Evolutionary conservation across 257 asterid genomes (phyloP), one percentile per base, ranked within the genome.

Genomic region (Lantana camara): DNA sequence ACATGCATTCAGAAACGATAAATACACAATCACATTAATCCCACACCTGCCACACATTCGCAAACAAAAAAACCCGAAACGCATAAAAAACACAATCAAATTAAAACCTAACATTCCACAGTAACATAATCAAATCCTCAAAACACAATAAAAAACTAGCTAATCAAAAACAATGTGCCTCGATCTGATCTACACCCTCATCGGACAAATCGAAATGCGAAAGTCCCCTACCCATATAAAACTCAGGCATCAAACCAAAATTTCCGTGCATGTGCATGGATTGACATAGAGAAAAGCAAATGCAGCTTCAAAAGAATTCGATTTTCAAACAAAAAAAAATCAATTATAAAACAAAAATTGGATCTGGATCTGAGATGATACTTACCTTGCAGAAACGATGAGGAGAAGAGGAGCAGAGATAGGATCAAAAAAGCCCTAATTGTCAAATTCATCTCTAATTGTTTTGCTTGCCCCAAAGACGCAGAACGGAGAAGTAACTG

Each of bases 331-430:
- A 2, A 12, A 11, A 23, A 9, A 13, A 10, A 3, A 3, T 17
- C 11, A n/a, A 56, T 23, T 46, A 14, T 13, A 7, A 17, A 68
- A 41, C 50, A 29, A 13, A 40, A 41, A 21, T 51, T 22, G 77
- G 55, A 70, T 67, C 79, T 67, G 63, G 80, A 76, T 79, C 71
- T 44, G 56, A 66, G 57, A 75, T 32, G 57, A 75, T 32, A 56
- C 77, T 46, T 75, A 89, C 96, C 85, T 73, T 73, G 87, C 47
- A 86, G 73, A 60, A 82, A 77, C 14, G 85, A 74, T 12, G 85
- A 77, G 24, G 93, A 82, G 44, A 79, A 71, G 9, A 84, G 32
- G 41, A 89, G 84, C 24, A 89, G 79, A 51, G 82, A 55, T 45
- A 89, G 69, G 74, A 86, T 54, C 67, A 84, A 64, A 61, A 70